phyloP scores from a whole-genome alignment of 495 filamentous ascomycete genomes.

The Hypoxylon cercidicola region DNA sequence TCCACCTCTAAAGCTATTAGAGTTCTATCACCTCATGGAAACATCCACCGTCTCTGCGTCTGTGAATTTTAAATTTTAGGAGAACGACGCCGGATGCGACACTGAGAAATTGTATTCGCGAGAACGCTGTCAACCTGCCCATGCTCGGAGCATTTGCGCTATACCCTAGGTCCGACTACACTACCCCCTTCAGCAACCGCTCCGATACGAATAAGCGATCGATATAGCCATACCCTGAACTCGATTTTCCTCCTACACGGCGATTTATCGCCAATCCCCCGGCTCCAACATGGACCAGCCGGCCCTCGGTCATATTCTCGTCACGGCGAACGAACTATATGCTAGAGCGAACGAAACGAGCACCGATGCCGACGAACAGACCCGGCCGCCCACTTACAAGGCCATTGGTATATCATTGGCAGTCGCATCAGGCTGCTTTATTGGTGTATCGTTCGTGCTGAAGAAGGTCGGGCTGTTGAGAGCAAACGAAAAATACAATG shows the following conservation, averaged over 20 bases:
- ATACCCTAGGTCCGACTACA: conserved; percentile 8
- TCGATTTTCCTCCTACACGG: conserved; percentile 6
- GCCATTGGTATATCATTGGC: conserved; percentile 88
- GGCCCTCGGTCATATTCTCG: conserved; percentile 45
- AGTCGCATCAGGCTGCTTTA: conserved; percentile 89
- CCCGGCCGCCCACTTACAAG: conserved; percentile 72
- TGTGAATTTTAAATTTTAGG: conserved; percentile 2
- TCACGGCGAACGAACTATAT: conserved; percentile 54
- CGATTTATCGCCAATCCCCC: conserved; percentile 28
- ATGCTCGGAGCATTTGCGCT: conserved; percentile 24
- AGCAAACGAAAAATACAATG: conserved; percentile 96
- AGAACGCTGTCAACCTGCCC: conserved; percentile 6
- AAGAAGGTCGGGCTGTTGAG: conserved; percentile 92
- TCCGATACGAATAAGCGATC: conserved; percentile 10
- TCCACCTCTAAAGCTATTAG: conserved; percentile 5
- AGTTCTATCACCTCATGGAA: conserved; percentile 11
- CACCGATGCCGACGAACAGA: conserved; percentile 30
- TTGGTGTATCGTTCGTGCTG: conserved; percentile 93
- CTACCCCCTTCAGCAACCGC: background rate
- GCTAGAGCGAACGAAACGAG: conserved; percentile 49
- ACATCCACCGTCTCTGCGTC: conserved; percentile 3
- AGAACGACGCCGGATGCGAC: conserved; percentile 3
- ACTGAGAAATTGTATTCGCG: conserved; percentile 1
- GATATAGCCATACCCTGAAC: conserved; percentile 9
- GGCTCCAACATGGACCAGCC: conserved; percentile 53